Percentiles rank a stretch among this genome's conserved stretches.
Conservation (phyloP, 306 rosid species). For the Citrullus colocynthis region DNA sequence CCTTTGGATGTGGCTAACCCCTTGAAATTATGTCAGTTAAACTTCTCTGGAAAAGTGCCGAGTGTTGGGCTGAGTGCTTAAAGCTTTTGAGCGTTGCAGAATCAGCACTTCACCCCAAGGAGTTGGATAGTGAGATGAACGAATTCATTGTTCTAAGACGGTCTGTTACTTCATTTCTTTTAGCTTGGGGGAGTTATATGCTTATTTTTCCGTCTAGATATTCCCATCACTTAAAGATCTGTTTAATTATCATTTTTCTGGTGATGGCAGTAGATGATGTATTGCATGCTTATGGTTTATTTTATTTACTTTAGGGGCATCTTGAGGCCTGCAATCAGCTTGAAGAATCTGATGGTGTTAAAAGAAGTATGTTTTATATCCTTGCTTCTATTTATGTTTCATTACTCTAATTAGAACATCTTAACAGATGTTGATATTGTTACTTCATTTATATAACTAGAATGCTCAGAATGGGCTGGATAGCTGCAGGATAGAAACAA, state of each 20-base stretch:
- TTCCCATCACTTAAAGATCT: not conserved
- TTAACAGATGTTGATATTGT: not conserved
- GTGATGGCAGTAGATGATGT: not conserved
- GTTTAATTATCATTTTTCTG: not conserved
- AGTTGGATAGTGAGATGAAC: slow-evolving; percentile 14
- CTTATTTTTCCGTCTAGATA: not conserved
- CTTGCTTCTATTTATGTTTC: slow-evolving; percentile 9
- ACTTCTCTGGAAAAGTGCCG: slow-evolving; percentile 72
- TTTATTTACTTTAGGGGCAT: slow-evolving; percentile 73
- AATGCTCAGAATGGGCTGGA: slow-evolving; percentile 66
- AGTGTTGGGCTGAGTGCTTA: slow-evolving; percentile 75
- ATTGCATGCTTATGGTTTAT: not conserved
- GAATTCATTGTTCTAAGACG: slow-evolving; percentile 38
- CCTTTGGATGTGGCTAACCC: not conserved
- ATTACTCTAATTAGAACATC: not conserved
- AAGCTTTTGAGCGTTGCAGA: slow-evolving; percentile 65
- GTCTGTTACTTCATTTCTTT: slow-evolving; percentile 17
- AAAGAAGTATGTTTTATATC: slow-evolving; percentile 26
- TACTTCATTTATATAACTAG: slow-evolving; percentile 26
- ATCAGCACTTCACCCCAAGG: slow-evolving; percentile 27
- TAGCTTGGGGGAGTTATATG: not conserved
- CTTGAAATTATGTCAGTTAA: slow-evolving; percentile 27
- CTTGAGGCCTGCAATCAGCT: slow-evolving; percentile 64
- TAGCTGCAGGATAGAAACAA: slow-evolving; percentile 61
- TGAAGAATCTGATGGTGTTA: slow-evolving; percentile 48